Evolutionary conservation across 176 grass and related monocot species (phyloP), one percentile per base, ranked within the genome.

Genomic region (Phyllostachys edulis): DNA sequence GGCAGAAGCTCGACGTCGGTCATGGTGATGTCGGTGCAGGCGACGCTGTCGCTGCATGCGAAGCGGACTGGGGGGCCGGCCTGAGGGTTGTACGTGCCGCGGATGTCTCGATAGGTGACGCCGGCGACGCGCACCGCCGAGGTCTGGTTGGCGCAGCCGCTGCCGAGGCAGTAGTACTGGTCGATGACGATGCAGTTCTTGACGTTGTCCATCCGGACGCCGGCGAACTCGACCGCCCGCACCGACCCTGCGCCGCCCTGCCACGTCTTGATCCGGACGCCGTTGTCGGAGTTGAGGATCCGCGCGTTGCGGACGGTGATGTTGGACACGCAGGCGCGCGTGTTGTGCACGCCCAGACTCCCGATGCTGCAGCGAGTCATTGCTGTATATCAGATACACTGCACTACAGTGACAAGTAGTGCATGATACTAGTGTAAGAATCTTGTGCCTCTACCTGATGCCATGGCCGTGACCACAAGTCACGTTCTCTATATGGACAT

Each of bases 181-280:
- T 97, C 92, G 67, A 97, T 88, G 63, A 90, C 79, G 83, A 97
- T 97, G 86, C 92, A 97, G 78, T 84, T 92, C 67, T 34, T 77
- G 37, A 97, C 95, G 57, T 94, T 92, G 70, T 86, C 88, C 92
- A 94, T 89, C 24, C 23, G 39, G 50, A 97, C 88, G 69, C 42
- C 73, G 45, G 90, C 78, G 70, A 97, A 97, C 15, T 61, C 79
- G 10, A 94, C 84, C 26, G 38, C 84, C 1, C 86, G 79, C 9
- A 97, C 88, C 0, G 88, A 73, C 4, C 95, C 92, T 2, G 69
- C 76, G 42, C 95, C 95, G 4, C 92, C 92, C 75, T 97, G 92
- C 92, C 95, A 94, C 8, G 95, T 94, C 92, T 97, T 97, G 92
- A 94, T 97, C 50, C 95, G 80, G 5, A 93, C 80, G 21, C 90